Evolutionary conservation across 345 rosid species (phyloP), one percentile per base, ranked within the genome.

Genomic region (Acer negundo): DNA sequence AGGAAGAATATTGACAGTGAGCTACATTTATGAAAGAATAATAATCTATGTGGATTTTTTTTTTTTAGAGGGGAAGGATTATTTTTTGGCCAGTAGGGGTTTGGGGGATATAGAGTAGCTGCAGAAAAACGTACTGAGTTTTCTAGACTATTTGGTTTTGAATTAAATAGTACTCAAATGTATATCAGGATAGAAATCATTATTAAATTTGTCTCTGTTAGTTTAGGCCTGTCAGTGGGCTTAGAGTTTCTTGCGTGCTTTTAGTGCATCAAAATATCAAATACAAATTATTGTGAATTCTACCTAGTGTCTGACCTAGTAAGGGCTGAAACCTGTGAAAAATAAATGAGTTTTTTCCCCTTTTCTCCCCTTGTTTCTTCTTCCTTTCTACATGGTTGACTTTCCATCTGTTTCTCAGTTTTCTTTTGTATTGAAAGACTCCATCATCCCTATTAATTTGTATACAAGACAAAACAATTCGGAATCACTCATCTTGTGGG

Each of bases 281-380:
- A 40, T 20, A 11, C 31, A 49, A 63, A 42, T 49, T 51, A 28
- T 28, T 74, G 42, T 46, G 7, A 8, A 24, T 26, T 16, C n/a
- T 61, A 40, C 61, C 58, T 15, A 49, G 19, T 23, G 42, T 46
- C 67, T 2, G 12, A 59, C 20, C 13, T 10, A 23, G 2, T 61
- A 62, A 63, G 55, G 46, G 31, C 46, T 69, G 62, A 44, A 59
- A 69, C 15, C 70, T 17, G 16, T 55, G 12, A 62, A 77, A 56
- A 59, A 2, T 19, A 59, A 9, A 59, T 26, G 62, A 77, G 69
- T 2, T 31, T 61, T 19, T 47, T 74, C 11, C 1, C 13, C 42
- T 24, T 46, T 46, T 46, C 49, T 46, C 49, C 46, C 46, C 49
- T 46, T 9, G 49, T 46, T 46, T 46, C 49, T 61, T 62, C 23